Evolutionary conservation across 306 rosid species (phyloP).

Genomic region (Sechiopsis laciniata): DNA sequence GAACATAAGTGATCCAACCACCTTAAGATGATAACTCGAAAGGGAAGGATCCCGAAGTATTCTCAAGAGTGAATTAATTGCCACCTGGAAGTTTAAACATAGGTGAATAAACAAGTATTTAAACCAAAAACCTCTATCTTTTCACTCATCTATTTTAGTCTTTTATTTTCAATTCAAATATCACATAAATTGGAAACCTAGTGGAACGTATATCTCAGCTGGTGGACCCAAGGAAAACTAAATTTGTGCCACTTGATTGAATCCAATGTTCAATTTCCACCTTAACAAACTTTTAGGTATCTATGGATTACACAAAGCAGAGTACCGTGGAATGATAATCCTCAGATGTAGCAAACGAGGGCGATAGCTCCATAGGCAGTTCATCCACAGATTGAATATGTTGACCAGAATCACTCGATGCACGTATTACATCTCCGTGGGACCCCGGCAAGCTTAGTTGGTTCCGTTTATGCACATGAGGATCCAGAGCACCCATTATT

Average conservation of each 20-base stretch:
- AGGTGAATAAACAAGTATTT: conserved; percentile 14
- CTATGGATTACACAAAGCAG: neutral
- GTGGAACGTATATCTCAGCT: neutral
- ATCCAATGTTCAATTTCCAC: neutral
- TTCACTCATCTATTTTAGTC: neutral
- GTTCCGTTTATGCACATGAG: conserved; percentile 82
- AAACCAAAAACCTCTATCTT: neutral
- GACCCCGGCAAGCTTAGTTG: conserved; percentile 71
- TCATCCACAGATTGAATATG: conserved; percentile 90
- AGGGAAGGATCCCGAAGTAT: conserved; percentile 96
- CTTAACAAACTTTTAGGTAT: neutral
- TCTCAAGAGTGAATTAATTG: conserved; percentile 93
- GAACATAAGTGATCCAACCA: conserved; percentile 94
- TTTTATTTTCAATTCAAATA: neutral
- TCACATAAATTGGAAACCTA: neutral
- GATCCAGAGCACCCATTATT: conserved; percentile 98
- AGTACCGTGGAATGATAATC: conserved; percentile 88
- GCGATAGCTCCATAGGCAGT: conserved; percentile 78
- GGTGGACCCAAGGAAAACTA: neutral
- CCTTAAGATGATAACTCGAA: conserved; percentile 81
- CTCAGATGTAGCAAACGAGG: conserved; percentile 92
- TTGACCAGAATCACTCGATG: conserved; percentile 81
- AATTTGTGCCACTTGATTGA: neutral
- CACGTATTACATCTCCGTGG: conserved; percentile 75
- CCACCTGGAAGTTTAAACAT: conserved; percentile 49